phyloP scores from a whole-genome alignment of 2,329 filamentous ascomycete species.

The Hysterium pulicare region DNA sequence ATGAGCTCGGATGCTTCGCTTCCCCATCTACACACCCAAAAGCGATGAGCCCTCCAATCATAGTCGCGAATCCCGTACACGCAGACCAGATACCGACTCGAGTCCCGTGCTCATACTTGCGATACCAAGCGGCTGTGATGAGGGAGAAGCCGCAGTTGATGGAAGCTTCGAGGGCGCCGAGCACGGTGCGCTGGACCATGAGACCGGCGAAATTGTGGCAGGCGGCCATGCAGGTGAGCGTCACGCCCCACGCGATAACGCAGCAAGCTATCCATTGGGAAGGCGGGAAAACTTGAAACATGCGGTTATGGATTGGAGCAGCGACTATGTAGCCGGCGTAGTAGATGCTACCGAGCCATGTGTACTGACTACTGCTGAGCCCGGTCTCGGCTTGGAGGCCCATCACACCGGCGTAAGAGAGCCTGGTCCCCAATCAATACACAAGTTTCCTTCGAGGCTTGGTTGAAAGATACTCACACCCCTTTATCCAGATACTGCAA shows the following conservation, averaged over 20 bases:
- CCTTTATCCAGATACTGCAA: not conserved
- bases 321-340: conserved; percentile 3
- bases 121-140: conserved; percentile 1
- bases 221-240: not conserved
- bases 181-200: not conserved
- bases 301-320: conserved; percentile 4
- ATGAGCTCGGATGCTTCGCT: not conserved
- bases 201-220: conserved; percentile 2
- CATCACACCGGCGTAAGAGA: conserved; percentile 2
- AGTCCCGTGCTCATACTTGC: not conserved
- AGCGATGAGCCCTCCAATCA: conserved; percentile 2
- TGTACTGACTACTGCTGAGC: not conserved
- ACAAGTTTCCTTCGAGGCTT: too few relatives aligned
- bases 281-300: conserved; percentile 1
- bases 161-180: conserved; percentile 1
- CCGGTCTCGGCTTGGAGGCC: not conserved
- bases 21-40: conserved; percentile 3
- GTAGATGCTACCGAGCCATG: conserved; percentile 2
- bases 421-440: too few relatives aligned
- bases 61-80: conserved; percentile 1
- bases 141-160: conserved; percentile 2
- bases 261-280: conserved; percentile 4
- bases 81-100: not conserved
- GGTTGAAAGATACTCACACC: too few relatives aligned
- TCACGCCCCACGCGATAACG: not conserved